A percentile compares a stretch with the other conserved stretches of the same genome.
Evolutionary conservation across 164 flowering plant genomes (phyloP).

Genomic region (Santalum album): DNA sequence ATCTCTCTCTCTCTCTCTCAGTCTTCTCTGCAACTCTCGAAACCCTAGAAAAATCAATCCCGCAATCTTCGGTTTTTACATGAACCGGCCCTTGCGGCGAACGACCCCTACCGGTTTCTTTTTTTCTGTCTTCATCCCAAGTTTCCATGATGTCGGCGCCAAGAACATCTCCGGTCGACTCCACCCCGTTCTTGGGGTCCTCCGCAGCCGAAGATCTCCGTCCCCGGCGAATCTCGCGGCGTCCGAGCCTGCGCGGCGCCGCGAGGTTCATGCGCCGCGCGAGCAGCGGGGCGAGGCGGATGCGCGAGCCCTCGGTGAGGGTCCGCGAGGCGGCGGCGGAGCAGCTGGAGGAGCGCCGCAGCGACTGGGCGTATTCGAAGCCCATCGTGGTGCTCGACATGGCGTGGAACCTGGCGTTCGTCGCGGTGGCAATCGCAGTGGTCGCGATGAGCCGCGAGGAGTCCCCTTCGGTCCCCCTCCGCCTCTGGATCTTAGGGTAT

Average conservation of each 20-base stretch:
- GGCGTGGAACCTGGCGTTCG: conserved; percentile 44
- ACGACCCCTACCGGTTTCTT: no score
- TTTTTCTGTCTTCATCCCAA: no score
- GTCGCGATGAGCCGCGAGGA: conserved; percentile 32
- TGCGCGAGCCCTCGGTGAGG: conserved; percentile 45
- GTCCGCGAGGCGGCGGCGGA: conserved; percentile 61
- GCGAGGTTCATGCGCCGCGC: conserved; percentile 48
- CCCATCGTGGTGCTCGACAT: conserved; percentile 47
- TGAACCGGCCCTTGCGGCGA: no score
- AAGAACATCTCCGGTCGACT: conserved; percentile 14
- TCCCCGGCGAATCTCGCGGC: conserved; percentile 22
- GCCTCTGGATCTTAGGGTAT: conserved; percentile 48
- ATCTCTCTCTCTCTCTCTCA: no score
- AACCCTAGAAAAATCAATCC: no score
- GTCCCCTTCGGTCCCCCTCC: conserved; percentile 32
- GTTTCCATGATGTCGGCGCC: conserved; percentile 1
- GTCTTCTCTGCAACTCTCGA: no score
- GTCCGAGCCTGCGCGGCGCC: conserved; percentile 36
- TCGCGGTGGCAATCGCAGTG: conserved; percentile 21
- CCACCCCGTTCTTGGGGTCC: conserved; percentile 34
- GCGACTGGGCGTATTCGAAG: conserved; percentile 59
- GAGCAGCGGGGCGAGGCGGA: conserved; percentile 8
- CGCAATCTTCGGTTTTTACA: no score
- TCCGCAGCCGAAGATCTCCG: no score
- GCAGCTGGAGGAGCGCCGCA: conserved; percentile 56